Evolutionary conservation across 208 protist genomes (phyloP).

Genomic region (Acanthamoeba triangularis): DNA sequence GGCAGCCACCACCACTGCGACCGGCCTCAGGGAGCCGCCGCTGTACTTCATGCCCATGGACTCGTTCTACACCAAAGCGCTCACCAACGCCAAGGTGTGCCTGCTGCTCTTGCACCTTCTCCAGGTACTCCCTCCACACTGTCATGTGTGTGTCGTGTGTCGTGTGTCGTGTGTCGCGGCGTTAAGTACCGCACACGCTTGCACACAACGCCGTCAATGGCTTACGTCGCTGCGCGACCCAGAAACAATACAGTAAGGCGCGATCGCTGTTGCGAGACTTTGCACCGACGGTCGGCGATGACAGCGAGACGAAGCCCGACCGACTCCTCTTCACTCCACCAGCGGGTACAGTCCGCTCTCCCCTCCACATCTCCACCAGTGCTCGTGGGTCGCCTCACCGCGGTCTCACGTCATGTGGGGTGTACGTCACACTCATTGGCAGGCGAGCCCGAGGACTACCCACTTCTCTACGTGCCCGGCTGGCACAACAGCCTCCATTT

Average conservation of each 20-base stretch:
- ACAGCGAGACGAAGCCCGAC: not conserved
- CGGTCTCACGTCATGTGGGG: too few species aligned
- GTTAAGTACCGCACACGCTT: too few species aligned
- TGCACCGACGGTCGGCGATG: not conserved
- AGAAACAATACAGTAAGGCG: slow-evolving; percentile 12
- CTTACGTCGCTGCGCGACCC: not conserved
- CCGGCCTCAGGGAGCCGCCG: not conserved
- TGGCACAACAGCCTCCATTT: slow-evolving; percentile 18
- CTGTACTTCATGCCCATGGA: not conserved
- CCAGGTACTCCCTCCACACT: not conserved
- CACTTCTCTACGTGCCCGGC: not conserved
- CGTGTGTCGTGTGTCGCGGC: too few species aligned
- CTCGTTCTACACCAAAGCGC: slow-evolving; percentile 7
- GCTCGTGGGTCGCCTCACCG: not conserved
- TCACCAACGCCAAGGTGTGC: slow-evolving; percentile 14
- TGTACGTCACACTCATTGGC: not conserved
- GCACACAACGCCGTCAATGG: too few species aligned
- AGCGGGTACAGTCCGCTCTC: not conserved
- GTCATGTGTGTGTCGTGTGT: too few species aligned
- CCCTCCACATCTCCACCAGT: not conserved
- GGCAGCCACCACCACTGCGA: too few species aligned
- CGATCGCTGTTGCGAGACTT: not conserved
- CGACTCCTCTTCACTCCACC: not conserved
- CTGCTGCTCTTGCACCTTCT: not conserved
- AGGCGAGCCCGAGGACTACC: slow-evolving; percentile 25